Percentiles rank a stretch among this genome's conserved stretches.
Conservation (phyloP, 1,284 basidiomycete species). For the Phlebopus sp. region DNA sequence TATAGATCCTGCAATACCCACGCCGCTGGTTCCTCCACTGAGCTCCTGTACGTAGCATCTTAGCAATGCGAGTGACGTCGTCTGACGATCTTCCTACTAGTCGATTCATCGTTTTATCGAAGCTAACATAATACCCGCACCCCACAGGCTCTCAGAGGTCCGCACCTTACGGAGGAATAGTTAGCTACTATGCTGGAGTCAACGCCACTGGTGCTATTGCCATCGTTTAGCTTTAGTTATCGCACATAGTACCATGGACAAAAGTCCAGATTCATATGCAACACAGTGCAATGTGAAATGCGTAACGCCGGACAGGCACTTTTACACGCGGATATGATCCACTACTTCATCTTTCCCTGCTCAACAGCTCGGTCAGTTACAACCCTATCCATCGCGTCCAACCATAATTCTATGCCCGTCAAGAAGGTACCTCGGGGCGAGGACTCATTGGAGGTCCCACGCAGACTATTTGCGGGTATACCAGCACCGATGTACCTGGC, state of each 20-base stretch:
- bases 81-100: slow-evolving; percentile 13
- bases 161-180: background rate
- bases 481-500: slow-evolving; percentile 73
- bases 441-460: slow-evolving; percentile 10
- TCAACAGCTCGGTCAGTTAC: slow-evolving; percentile 56
- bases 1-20: background rate
- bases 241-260: too few species aligned
- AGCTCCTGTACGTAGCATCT: slow-evolving; percentile 22
- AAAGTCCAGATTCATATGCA: background rate
- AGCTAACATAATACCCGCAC: slow-evolving; percentile 5
- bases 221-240: too few species aligned
- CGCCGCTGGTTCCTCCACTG: slow-evolving; percentile 13
- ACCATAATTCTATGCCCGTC: slow-evolving; percentile 61
- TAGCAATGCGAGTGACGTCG: background rate
- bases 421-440: slow-evolving; percentile 20
- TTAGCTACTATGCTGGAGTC: slow-evolving; percentile 6
- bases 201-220: background rate
- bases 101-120: slow-evolving; percentile 26
- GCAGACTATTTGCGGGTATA: slow-evolving; percentile 15
- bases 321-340: background rate
- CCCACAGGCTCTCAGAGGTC: background rate
- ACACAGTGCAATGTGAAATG: slow-evolving; percentile 1
- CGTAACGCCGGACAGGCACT: background rate
- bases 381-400: slow-evolving; percentile 76
- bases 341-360: slow-evolving; percentile 36